Percentiles rank a stretch among this genome's conserved stretches.
phyloP scores from a whole-genome alignment of 768 basidiomycete species.

The Tubosaeta sp. region DNA sequence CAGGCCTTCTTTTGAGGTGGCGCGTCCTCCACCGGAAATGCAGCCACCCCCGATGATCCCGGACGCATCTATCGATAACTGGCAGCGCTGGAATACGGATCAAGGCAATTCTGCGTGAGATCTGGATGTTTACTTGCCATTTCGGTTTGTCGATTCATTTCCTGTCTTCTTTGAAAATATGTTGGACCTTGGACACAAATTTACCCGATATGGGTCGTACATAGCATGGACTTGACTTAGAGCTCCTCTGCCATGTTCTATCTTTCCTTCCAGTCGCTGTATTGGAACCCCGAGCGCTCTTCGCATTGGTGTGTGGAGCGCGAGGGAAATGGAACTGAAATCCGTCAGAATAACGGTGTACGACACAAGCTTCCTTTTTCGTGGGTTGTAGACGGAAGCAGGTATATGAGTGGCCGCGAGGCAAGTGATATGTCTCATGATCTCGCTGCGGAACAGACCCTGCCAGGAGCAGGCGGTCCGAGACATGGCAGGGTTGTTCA shows the following conservation, averaged over 20 bases:
- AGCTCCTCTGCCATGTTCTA: neutral
- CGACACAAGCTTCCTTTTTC: neutral
- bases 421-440: neutral
- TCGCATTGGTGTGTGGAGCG: neutral
- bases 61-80: slow-evolving; percentile 14
- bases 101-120: slow-evolving; percentile 8
- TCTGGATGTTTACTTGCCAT: neutral
- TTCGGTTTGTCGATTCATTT: slow-evolving; percentile 12
- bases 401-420: no score
- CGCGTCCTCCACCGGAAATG: slow-evolving; percentile 17
- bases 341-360: neutral
- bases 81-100: slow-evolving; percentile 17
- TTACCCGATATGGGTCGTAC: neutral
- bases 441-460: neutral
- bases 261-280: neutral
- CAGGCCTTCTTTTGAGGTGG: slow-evolving; percentile 13
- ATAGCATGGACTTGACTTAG: neutral
- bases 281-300: neutral
- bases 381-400: no score
- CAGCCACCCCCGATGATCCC: slow-evolving; percentile 11
- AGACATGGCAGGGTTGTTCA: neutral
- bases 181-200: neutral
- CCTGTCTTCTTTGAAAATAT: neutral
- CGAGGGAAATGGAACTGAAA: neutral
- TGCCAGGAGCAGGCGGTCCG: neutral